Evolutionary conservation across 805 yeast species (phyloP).

Genomic region (Cephaloascus albidus): DNA sequence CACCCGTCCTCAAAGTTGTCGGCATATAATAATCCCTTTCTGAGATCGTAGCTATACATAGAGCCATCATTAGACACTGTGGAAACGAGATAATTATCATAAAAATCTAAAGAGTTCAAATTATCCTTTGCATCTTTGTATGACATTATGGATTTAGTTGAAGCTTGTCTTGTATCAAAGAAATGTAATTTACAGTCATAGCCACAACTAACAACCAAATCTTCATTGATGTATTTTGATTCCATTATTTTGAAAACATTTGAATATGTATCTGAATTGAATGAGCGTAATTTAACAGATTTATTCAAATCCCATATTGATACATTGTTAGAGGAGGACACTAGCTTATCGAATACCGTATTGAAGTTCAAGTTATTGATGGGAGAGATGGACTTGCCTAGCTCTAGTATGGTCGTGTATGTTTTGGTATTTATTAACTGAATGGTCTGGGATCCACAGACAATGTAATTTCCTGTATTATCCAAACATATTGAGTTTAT

Average conservation of each 20-base stretch:
- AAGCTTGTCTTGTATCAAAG: constrained; percentile 13
- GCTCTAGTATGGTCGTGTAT: too few relatives aligned
- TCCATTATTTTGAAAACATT: constrained; percentile 12
- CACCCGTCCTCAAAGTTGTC: constrained; percentile 6
- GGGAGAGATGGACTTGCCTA: too few relatives aligned
- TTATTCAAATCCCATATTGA: constrained; percentile 13
- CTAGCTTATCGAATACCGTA: constrained; percentile 5
- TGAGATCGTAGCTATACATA: constrained; percentile 14
- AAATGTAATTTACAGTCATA: constrained; percentile 12
- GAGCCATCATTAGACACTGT: constrained; percentile 15
- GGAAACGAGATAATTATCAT: constrained; percentile 3
- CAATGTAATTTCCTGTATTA: neutral
- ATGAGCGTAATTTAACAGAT: constrained; percentile 4
- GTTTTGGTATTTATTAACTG: too few relatives aligned
- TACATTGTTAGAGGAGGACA: constrained; percentile 6
- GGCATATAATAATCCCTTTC: constrained; percentile 7
- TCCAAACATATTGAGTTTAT: neutral
- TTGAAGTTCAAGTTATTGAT: neutral
- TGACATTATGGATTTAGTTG: constrained; percentile 6
- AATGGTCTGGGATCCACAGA: too few relatives aligned
- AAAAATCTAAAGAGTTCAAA: constrained; percentile 11
- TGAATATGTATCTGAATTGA: constrained; percentile 1
- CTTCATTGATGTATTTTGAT: constrained; percentile 10
- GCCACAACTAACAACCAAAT: constrained; percentile 16
- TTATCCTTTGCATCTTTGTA: constrained; percentile 14